Evolutionary conservation across 345 rosid genomes (phyloP), one percentile per base, ranked within the genome.

Genomic region (Zanthoxylum bungeanum): DNA sequence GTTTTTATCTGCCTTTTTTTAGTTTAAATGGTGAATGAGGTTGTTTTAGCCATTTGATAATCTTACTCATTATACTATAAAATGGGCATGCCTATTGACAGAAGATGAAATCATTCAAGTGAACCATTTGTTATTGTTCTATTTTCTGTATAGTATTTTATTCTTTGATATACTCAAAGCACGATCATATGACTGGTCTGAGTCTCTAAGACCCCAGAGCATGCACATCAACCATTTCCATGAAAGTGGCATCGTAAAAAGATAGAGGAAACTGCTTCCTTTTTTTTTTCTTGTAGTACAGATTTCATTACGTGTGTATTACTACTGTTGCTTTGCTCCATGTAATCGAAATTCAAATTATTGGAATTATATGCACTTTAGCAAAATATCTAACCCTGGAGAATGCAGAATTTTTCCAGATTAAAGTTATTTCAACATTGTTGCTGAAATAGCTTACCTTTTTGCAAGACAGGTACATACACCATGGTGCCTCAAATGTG

Each of bases 401-500:
- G n/a, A n/a, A n/a, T n/a, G n/a, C n/a, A n/a, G n/a, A n/a, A n/a
- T n/a, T n/a, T n/a, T n/a, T n/a, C n/a, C n/a, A n/a, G n/a, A n/a
- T n/a, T n/a, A n/a, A n/a, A n/a, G n/a, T n/a, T n/a, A n/a, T n/a
- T n/a, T n/a, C n/a, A n/a, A n/a, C n/a, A n/a, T n/a, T n/a, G n/a
- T n/a, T n/a, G 4, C 31, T 60, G 44, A 74, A 49, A 66, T 24
- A 21, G n/a, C 7, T 63, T 47, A 33, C n/a, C n/a, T n/a, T 55
- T 37, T 34, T 76, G 30, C 60, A 40, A 8, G 73, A 75, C 72
- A 91, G 93, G 87, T 93, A n/a, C 74, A 87, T 69, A 85, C 91
- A 6, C 93, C 97, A n/a, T 93, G 97, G 97, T 91, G 94, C 84
- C 70, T 82, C 74, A 81, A 78, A 61, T 91, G 96, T 46, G 93